Base-by-base conservation (phyloP, 306 rosid species). In the Begonia loranthoides region DNA sequence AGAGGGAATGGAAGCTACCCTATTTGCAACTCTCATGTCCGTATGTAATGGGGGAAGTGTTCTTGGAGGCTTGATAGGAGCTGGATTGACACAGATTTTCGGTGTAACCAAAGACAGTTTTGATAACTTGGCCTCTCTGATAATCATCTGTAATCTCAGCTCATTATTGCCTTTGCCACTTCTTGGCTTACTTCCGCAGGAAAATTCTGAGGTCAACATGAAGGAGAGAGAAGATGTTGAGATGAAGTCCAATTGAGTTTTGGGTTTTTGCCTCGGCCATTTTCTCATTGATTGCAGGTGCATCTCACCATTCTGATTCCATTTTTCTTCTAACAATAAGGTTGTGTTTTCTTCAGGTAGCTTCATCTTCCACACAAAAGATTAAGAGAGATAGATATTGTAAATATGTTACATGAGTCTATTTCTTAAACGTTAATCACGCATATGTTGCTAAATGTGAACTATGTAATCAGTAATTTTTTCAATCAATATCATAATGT, bases 1-100 rank as follows among this genome's bases (percentile, higher is more conserved):
- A 0, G 99, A 90, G 78, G 99, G 99, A 56, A 79, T 90, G 84
- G 95, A 90, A 63, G 99, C 99, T 49, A 90, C 95, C 12, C 94
- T 86, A 51, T 90, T 90, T n/a, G 99, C 99, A 59, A 90, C 99
- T 67, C 94, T 90, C 13, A 90, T 90, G 99, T 90, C 99, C 15
- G 64, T 90, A 60, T 80, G 87, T 12, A 90, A 90, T 16, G 99
- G 87, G 36, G 99, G 95, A 52, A 82, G 92, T 33, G 92, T 90
- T 64, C 62, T 90, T 61, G 99, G 99, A 67, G 99, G 95, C 17
- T 70, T 86, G 67, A 65, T 90, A 24, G 99, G 99, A 41, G 99
- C 99, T 46, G 94, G 92, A 55, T 71, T 90, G 69, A 90, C 94
- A 46, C 83, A 80, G 59, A 39, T 86, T 48, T 79, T 90, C 59